These are phyloP conservation scores for Saccharomycopsis oosterbeekiorum DNA, from an alignment of 805 yeast genomes.

Conservation along the genomic window DNA sequence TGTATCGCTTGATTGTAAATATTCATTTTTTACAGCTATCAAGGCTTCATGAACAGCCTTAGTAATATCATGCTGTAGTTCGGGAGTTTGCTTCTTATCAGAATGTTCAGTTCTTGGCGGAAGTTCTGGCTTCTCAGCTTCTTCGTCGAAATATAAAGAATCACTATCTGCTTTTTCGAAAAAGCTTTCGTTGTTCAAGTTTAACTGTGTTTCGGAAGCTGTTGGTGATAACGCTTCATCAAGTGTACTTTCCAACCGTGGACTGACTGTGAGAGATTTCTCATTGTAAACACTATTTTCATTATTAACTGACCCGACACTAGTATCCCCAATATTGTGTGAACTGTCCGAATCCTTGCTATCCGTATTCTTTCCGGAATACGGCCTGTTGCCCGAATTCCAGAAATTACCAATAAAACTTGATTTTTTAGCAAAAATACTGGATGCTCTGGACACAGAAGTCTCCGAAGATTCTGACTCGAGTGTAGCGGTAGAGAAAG, in stretches of 20 bases:
- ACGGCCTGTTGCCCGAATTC: constrained; percentile 4
- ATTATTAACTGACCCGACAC: not conserved
- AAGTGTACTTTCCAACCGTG: constrained; percentile 12
- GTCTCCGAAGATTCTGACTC: not conserved
- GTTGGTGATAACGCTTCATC: constrained; percentile 10
- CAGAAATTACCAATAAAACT: constrained; percentile 16
- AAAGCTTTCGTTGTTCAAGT: not conserved
- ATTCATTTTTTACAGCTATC: not conserved
- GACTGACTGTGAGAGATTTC: constrained; percentile 3
- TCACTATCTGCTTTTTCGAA: not conserved
- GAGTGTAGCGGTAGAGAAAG: not conserved
- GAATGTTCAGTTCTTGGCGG: not conserved
- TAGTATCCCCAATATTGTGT: not conserved
- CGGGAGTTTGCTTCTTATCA: not conserved
- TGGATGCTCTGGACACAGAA: not conserved
- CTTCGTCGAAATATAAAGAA: not conserved
- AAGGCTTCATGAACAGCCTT: not conserved
- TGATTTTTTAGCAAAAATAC: constrained; percentile 14
- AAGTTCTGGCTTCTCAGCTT: not conserved
- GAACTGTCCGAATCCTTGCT: not conserved
- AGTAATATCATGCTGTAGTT: not conserved
- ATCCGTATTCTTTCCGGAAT: not conserved
- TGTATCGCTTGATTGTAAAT: not conserved
- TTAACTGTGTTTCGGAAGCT: not conserved
- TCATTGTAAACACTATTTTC: constrained; percentile 5